Base-by-base conservation (phyloP, 129 eudicot species). In the Pittosporum tobira region DNA sequence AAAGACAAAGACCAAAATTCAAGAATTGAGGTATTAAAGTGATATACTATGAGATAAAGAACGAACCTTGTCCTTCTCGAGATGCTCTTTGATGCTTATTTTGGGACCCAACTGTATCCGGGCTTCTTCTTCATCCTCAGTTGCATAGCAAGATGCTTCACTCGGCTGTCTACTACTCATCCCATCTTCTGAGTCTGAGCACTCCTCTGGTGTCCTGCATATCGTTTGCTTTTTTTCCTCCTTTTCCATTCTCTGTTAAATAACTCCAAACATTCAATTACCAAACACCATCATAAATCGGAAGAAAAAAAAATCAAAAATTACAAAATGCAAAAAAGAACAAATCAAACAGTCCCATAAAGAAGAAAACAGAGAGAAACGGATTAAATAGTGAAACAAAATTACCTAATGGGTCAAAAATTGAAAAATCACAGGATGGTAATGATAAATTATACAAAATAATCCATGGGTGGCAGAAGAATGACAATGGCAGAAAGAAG, bases 11-110 rank as follows among this genome's bases (percentile, higher is more conserved):
- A 51, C 22, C 54, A n/a, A 19, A 34, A 34, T 34, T 34, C 40
- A 34, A 34, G 7, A 6, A 34, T 34, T 34, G 40, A 34, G 40
- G 40, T 12, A 34, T 8, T 34, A 34, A 6, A 34, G 10, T 34
- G 40, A 9, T 34, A 34, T 34, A 12, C 1, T 6, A 34, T 34
- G 7, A 6, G 10, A 68, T n/a, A 67, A 57, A 18, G 25, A 36
- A 71, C 28, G 40, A 69, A 85, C 95, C 95, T 85, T 85, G 40
- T 85, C 95, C 68, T 80, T 83, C 73, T 87, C 96, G 42, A 83
- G 88, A 55, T 83, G 93, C 42, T 87, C 77, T 63, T 57, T 87
- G 75, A 87, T 77, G 29, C 83, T 87, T 48, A 72, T 48, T 60
- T 81, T 83, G 9, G 96, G 93, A 28, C 96, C 96, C 81, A 87